Conservation (phyloP, 2,329 filamentous ascomycete species). For the Fusarium nodosum region DNA sequence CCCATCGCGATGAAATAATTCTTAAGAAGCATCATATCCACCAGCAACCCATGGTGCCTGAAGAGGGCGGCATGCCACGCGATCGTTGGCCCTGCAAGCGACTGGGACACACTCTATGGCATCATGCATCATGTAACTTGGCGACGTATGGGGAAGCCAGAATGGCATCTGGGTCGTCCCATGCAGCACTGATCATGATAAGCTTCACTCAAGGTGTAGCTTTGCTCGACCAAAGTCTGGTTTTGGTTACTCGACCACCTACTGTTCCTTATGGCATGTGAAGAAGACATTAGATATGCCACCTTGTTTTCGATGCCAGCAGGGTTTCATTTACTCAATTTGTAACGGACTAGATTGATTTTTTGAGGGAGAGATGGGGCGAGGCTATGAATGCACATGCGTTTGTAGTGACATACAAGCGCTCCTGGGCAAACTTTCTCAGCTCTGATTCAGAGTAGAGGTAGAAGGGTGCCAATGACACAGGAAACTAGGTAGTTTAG, state of each 20-base stretch:
- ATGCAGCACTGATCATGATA: slow-evolving; percentile 34
- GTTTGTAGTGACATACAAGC: not conserved
- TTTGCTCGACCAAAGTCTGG: slow-evolving; percentile 1
- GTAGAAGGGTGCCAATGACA: slow-evolving; percentile 12
- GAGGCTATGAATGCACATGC: not conserved
- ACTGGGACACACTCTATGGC: slow-evolving; percentile 36
- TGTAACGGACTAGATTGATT: not conserved
- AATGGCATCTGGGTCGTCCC: slow-evolving; percentile 24
- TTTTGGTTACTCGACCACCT: not conserved
- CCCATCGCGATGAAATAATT: not conserved
- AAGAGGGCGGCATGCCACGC: slow-evolving; percentile 20
- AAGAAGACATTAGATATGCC: not conserved
- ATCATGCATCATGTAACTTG: slow-evolving; percentile 41
- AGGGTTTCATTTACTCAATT: not conserved
- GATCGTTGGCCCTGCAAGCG: slow-evolving; percentile 28
- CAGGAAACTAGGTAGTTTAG: not conserved
- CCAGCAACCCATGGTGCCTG: slow-evolving; percentile 14
- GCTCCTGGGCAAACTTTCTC: slow-evolving; percentile 8
- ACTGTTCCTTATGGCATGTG: not conserved
- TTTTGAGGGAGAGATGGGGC: not conserved
- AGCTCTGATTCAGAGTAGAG: not conserved
- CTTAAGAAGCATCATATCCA: slow-evolving; percentile 6
- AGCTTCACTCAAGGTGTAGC: not conserved
- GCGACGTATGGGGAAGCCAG: slow-evolving; percentile 33
- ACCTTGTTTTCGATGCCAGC: not conserved